phyloP scores from a whole-genome alignment of 257 asterid species.

The Solanum sparsipilum region DNA sequence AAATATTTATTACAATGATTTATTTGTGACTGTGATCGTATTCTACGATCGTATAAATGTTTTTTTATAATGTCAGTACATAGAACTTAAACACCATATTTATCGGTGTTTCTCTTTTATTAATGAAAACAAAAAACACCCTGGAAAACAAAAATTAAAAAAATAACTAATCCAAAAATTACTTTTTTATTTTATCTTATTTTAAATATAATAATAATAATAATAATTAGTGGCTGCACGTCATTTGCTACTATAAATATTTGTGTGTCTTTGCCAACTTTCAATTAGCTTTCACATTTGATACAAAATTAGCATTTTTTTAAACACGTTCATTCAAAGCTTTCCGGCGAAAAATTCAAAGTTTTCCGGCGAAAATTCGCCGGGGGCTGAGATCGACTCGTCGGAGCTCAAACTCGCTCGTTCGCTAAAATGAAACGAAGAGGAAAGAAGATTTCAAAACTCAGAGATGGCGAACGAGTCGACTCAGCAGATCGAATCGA shows the following conservation, averaged over 20 bases:
- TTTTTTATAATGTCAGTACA: not conserved
- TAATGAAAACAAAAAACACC: not conserved
- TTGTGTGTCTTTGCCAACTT: not conserved
- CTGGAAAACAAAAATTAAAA: no score
- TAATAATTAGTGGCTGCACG: not conserved
- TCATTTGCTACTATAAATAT: not conserved
- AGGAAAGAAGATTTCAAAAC: conserved; percentile 13
- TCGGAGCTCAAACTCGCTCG: not conserved
- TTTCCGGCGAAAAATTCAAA: not conserved
- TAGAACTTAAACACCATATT: not conserved
- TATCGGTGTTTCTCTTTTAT: not conserved
- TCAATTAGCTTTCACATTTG: not conserved
- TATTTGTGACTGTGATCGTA: rapidly evolving
- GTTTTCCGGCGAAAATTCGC: not conserved
- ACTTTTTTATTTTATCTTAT: not conserved
- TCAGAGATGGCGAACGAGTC: not conserved
- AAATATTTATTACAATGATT: not conserved
- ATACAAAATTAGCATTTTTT: not conserved
- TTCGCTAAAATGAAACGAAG: not conserved
- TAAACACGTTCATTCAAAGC: not conserved
- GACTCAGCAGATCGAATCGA: not conserved
- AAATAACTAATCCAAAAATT: not conserved
- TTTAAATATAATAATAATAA: not conserved
- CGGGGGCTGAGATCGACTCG: not conserved
- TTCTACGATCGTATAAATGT: not conserved